Conservation (phyloP, 352 stramenopile species). For the Blastocystis sp. region DNA sequence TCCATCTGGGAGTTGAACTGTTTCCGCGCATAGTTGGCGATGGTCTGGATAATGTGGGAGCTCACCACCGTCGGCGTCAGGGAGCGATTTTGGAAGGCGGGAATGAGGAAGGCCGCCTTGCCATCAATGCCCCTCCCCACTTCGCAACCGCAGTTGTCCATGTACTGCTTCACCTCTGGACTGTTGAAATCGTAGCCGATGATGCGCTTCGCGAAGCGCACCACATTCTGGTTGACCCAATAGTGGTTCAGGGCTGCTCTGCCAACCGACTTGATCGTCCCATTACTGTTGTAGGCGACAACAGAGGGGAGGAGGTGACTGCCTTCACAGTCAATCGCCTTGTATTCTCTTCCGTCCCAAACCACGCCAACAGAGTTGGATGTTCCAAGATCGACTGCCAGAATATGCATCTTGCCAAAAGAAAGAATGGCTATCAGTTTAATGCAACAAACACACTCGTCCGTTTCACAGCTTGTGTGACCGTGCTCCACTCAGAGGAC, state of each 20-base stretch:
- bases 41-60: constrained; percentile 1
- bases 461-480: not conserved
- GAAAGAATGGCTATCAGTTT: not conserved
- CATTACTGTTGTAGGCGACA: not conserved
- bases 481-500: not conserved
- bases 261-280: not conserved
- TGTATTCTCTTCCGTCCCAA: not conserved
- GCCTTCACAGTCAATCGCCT: not conserved
- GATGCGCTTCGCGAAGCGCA: constrained; percentile 14
- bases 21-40: not conserved
- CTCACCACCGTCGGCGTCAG: not conserved
- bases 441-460: not conserved
- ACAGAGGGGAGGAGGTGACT: not conserved
- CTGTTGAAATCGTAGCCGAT: constrained; percentile 9
- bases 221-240: not conserved
- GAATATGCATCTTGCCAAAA: not conserved
- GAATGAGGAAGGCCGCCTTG: not conserved
- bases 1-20: not conserved
- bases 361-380: not conserved
- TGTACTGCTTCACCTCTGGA: not conserved
- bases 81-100: not conserved
- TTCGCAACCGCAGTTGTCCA: constrained; percentile 12
- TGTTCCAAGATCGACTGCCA: not conserved
- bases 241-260: not conserved
- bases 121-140: not conserved